Percentiles rank a stretch among this genome's conserved stretches.
phyloP scores from a whole-genome alignment of 495 filamentous ascomycete genomes.

The Podospora bellae-mahoneyi region DNA sequence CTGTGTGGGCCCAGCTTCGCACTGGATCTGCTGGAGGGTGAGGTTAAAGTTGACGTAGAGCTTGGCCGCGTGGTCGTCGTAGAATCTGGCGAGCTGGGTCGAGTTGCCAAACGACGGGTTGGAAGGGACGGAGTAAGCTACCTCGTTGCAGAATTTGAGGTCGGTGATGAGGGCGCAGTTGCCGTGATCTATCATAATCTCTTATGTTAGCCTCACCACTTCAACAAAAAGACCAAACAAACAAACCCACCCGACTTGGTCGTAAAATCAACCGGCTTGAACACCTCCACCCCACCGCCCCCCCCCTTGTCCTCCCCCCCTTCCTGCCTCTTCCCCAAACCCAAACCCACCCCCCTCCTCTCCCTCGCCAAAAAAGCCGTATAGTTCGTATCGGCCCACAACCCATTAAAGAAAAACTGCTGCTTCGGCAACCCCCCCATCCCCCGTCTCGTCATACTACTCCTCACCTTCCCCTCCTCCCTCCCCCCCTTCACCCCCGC shows the following conservation, averaged over 20 bases:
- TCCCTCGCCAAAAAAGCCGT: conserved; percentile 63
- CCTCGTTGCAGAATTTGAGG: conserved; percentile 76
- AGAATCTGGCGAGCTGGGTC: conserved; percentile 56
- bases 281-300: conserved; percentile 65
- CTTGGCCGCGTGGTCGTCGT: conserved; percentile 60
- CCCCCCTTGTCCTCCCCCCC: conserved; percentile 54
- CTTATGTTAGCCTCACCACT: not conserved
- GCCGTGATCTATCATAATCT: conserved; percentile 21
- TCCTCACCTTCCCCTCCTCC: conserved; percentile 46
- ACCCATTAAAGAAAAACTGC: conserved; percentile 75
- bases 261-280: conserved; percentile 58
- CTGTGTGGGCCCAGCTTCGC: conserved; percentile 61
- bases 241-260: conserved; percentile 69
- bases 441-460: conserved; percentile 64
- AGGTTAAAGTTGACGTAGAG: conserved; percentile 74
- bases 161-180: conserved; percentile 85
- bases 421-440: conserved; percentile 64
- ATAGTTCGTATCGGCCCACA: conserved; percentile 70
- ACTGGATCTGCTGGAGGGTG: conserved; percentile 78
- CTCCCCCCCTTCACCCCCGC: conserved; percentile 47
- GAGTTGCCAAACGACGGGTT: conserved; percentile 59
- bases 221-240: not conserved
- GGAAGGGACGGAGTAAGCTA: conserved; percentile 85
- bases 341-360: conserved; percentile 47
- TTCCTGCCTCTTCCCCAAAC: conserved; percentile 49